Evolutionary conservation across 176 grass and related monocot species (phyloP), one percentile per base, ranked within the genome.

Genomic region (Musa acuminata): DNA sequence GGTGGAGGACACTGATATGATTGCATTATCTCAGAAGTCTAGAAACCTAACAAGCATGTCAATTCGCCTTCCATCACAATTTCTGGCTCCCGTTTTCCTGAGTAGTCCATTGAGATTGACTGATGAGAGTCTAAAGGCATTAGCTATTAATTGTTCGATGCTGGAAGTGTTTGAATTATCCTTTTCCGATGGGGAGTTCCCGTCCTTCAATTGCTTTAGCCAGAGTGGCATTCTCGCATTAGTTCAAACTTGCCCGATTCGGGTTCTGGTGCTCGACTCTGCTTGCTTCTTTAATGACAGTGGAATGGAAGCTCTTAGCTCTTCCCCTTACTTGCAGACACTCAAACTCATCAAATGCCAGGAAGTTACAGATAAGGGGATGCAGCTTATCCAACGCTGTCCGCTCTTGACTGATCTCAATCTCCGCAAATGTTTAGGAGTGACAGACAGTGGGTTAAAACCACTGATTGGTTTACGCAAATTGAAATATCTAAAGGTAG

Each of bases 101-200:
- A 62, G 59, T 2, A 48, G 4, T 1, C 51, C 43, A 53, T 62
- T 76, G 79, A 55, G 75, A 80, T 78, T 91, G 10, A 87, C 88
- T 14, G 79, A 96, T 83, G 76, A 80, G 8, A 79, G 79, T 79
- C 84, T 91, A 22, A 87, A 35, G 76, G 81, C 71, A 53, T 75
- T 91, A 52, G 69, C 78, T 67, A 72, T 49, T 8, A 67, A 71
- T 19, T 96, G 92, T 79, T 65, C 80, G 0, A 77, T 80, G 88
- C 81, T 91, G 21, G 64, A 91, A 84, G 79, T 78, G 80, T 70
- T 91, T 53, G 81, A 88, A 51, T 73, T 96, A 84, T 81, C 21
- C 72, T 81, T 84, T 58, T 85, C 72, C 48, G 67, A 23, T 2
- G 16, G 8, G 49, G 6, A 1, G 20, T 83, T 55, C 1, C 74